Percentiles rank a stretch among this genome's conserved stretches.
phyloP scores from a whole-genome alignment of 345 rosid genomes.

The Sisymbrium irio region DNA sequence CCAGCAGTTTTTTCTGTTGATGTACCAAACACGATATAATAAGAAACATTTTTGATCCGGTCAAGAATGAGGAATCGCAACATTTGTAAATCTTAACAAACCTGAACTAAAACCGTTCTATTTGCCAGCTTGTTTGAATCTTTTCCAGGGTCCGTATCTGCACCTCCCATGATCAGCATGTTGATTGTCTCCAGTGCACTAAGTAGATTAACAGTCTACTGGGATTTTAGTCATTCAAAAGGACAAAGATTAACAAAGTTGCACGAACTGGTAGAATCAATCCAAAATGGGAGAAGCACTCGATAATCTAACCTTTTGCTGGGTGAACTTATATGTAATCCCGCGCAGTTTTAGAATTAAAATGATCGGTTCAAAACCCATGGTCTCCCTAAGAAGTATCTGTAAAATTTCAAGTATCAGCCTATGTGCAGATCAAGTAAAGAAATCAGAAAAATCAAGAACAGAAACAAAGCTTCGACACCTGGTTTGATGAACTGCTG shows the following conservation, averaged over 20 bases:
- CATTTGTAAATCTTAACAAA: slow-evolving; percentile 29
- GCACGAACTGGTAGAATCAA: slow-evolving; percentile 18
- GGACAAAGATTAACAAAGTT: slow-evolving; percentile 44
- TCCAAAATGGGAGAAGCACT: slow-evolving; percentile 13
- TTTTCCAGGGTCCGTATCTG: slow-evolving; percentile 63
- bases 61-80: neutral
- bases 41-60: neutral
- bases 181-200: slow-evolving; percentile 80
- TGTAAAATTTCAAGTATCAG: slow-evolving; percentile 39
- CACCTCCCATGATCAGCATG: slow-evolving; percentile 72
- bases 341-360: slow-evolving; percentile 78
- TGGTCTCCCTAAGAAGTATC: slow-evolving; percentile 89
- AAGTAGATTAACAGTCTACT: slow-evolving; percentile 96
- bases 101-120: slow-evolving; percentile 88
- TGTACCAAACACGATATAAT: slow-evolving; percentile 27
- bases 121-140: slow-evolving; percentile 80
- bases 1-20: slow-evolving; percentile 73
- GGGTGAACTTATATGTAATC: slow-evolving; percentile 76
- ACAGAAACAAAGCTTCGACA: slow-evolving; percentile 27
- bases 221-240: slow-evolving; percentile 53
- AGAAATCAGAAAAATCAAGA: neutral
- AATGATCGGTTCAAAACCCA: slow-evolving; percentile 81
- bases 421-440: slow-evolving; percentile 8
- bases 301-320: slow-evolving; percentile 88
- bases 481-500: slow-evolving; percentile 88